A percentile compares a stretch with the other conserved stretches of the same genome.
These are phyloP conservation scores for Vigna radiata DNA, from an alignment of 306 rosid genomes.

Conservation along the genomic window DNA sequence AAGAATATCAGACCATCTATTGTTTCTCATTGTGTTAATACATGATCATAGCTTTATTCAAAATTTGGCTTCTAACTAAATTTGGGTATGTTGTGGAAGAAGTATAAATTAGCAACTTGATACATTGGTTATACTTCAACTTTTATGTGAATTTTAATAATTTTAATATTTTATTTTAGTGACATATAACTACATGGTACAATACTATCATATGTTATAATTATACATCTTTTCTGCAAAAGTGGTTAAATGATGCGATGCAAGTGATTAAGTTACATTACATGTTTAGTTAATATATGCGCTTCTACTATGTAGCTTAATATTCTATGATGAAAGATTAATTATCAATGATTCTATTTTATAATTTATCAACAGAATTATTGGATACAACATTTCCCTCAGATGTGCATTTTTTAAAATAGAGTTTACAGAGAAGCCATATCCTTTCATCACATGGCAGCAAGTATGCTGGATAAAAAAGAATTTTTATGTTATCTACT, in stretches of 20 bases:
- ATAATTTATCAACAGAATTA: slow-evolving; percentile 14
- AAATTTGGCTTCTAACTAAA: not conserved
- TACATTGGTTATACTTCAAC: slow-evolving; percentile 4
- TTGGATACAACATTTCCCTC: slow-evolving; percentile 25
- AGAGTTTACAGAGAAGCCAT: not conserved
- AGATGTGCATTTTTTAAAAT: not conserved
- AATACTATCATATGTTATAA: slow-evolving; percentile 5
- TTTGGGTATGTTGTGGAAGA: not conserved
- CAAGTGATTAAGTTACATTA: not conserved
- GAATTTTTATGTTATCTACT: slow-evolving; percentile 25
- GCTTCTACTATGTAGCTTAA: not conserved
- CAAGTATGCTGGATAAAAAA: slow-evolving; percentile 17
- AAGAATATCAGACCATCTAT: not conserved
- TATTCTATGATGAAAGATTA: not conserved
- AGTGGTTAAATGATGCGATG: not conserved
- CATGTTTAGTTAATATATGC: not conserved
- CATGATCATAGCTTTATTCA: not conserved
- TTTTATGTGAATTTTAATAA: not conserved
- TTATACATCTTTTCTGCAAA: not conserved
- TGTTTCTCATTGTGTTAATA: not conserved
- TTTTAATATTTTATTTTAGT: slow-evolving; percentile 4
- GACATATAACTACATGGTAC: not conserved
- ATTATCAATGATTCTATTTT: not conserved
- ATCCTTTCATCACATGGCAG: slow-evolving; percentile 6
- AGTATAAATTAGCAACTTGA: not conserved